Evolutionary conservation across 2,329 filamentous ascomycete genomes (phyloP).

Genomic region (Cordyceps pruinosa): DNA sequence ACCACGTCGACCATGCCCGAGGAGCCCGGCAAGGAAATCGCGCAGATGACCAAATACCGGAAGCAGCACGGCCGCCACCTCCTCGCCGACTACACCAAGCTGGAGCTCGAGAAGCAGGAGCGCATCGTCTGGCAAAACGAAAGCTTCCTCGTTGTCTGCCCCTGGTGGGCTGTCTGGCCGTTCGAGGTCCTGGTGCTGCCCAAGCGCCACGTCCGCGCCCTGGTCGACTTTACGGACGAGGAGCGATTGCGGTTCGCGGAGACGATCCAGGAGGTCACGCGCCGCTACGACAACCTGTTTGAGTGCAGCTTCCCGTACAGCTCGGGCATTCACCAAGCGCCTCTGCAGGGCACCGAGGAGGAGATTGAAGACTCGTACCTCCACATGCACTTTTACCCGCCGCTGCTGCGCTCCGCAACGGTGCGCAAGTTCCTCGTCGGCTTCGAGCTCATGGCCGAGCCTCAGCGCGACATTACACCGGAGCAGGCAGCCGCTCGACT

Average conservation of each 20-base stretch:
- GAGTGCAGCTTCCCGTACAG: conserved; percentile 96
- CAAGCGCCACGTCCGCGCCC: conserved; percentile 73
- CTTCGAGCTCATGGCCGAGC: conserved; percentile 93
- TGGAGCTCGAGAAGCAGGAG: conserved; percentile 77
- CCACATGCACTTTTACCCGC: conserved; percentile 97
- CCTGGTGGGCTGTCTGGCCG: conserved; percentile 97
- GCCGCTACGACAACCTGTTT: conserved; percentile 93
- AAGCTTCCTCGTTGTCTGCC: conserved; percentile 78
- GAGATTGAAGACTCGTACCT: conserved; percentile 85
- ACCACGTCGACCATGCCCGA: conserved; percentile 86
- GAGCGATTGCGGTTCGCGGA: conserved; percentile 75
- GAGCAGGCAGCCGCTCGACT: conserved; percentile 84
- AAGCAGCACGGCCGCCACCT: conserved; percentile 67
- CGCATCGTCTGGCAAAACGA: conserved; percentile 84
- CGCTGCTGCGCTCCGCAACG: conserved; percentile 82
- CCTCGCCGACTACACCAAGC: conserved; percentile 75
- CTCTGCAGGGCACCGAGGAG: conserved; percentile 70
- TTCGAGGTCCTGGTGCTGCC: conserved; percentile 90
- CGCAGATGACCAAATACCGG: conserved; percentile 72
- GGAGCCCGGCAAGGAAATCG: conserved; percentile 74
- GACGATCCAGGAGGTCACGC: conserved; percentile 77
- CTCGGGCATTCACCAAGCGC: conserved; percentile 94
- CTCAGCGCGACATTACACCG: conserved; percentile 95
- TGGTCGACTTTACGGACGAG: conserved; percentile 69
- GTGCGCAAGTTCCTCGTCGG: conserved; percentile 95